A percentile compares a stretch with the other conserved stretches of the same genome.
phyloP scores from a whole-genome alignment of 164 flowering plant species.

The Aristolochia californica region DNA sequence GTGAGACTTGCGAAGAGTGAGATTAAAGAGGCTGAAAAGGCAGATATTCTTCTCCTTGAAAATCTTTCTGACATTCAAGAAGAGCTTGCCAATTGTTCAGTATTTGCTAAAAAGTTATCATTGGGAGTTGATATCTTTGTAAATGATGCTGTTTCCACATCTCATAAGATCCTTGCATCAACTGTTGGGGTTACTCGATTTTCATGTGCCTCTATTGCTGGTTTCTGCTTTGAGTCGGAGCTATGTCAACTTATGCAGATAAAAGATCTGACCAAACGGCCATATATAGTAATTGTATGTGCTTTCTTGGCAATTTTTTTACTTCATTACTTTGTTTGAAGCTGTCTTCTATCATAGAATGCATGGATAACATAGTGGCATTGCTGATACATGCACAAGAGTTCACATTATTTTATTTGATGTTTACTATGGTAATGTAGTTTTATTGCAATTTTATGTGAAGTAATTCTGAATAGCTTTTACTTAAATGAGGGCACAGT shows the following conservation, averaged over 20 bases:
- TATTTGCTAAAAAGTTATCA: constrained; percentile 44
- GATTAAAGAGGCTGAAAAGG: constrained; percentile 17
- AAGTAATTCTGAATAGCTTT: too few species aligned
- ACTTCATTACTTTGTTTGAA: constrained; percentile 1
- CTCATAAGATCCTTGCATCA: constrained; percentile 83
- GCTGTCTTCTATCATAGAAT: background rate
- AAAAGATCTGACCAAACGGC: constrained; percentile 22
- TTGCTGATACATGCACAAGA: background rate
- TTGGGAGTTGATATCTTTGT: constrained; percentile 76
- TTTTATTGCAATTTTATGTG: too few species aligned
- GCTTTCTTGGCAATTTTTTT: background rate
- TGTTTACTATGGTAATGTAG: too few species aligned
- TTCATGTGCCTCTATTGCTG: constrained; percentile 60
- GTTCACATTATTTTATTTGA: too few species aligned
- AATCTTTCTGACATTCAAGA: constrained; percentile 50
- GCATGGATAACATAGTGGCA: background rate
- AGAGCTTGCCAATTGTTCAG: constrained; percentile 54
- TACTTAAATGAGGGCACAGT: too few species aligned
- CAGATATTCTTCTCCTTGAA: constrained; percentile 45
- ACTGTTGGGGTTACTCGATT: constrained; percentile 69
- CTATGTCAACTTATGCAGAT: constrained; percentile 37
- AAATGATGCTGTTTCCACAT: constrained; percentile 67
- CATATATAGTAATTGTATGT: constrained; percentile 67
- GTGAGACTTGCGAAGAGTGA: constrained; percentile 32
- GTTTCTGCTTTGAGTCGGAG: constrained; percentile 65